Evolutionary conservation across 805 yeast species (phyloP).

Genomic region (Barnettozyma vustinii): DNA sequence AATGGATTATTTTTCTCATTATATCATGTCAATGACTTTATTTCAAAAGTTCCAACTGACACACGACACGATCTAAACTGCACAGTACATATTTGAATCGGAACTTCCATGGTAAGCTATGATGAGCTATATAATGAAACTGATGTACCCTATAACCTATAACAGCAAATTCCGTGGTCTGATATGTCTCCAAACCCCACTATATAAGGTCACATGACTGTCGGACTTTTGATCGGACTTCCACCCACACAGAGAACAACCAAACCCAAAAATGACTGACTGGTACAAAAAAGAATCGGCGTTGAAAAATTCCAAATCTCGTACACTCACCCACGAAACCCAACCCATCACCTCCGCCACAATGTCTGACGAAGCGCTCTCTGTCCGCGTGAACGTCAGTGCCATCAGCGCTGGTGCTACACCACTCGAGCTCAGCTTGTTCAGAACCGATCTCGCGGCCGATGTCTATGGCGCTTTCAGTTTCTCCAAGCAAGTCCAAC

Average conservation of each 20-base stretch:
- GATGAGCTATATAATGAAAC: no score
- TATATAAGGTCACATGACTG: neutral
- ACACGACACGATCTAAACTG: no score
- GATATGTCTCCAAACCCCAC: no score
- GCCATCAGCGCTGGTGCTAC: slow-evolving; percentile 7
- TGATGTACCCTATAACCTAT: no score
- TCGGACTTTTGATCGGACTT: neutral
- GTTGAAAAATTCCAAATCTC: neutral
- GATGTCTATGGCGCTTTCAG: slow-evolving; percentile 55
- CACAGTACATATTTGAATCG: no score
- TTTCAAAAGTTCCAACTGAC: no score
- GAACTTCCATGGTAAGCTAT: no score
- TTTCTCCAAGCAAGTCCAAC: slow-evolving; percentile 51
- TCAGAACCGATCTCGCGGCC: slow-evolving; percentile 41
- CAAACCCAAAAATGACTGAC: neutral
- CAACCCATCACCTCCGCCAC: neutral
- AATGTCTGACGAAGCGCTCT: slow-evolving; percentile 7
- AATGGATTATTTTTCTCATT: no score
- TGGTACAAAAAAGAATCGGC: neutral
- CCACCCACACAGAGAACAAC: no score
- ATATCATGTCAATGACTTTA: no score
- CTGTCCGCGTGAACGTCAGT: slow-evolving; percentile 7
- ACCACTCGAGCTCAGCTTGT: slow-evolving; percentile 16
- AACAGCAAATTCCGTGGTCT: no score
- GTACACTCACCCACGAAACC: neutral